Evolutionary conservation across 225 moss, liverwort and hornwort species (phyloP).

Genomic region (Marchantia polymorpha): DNA sequence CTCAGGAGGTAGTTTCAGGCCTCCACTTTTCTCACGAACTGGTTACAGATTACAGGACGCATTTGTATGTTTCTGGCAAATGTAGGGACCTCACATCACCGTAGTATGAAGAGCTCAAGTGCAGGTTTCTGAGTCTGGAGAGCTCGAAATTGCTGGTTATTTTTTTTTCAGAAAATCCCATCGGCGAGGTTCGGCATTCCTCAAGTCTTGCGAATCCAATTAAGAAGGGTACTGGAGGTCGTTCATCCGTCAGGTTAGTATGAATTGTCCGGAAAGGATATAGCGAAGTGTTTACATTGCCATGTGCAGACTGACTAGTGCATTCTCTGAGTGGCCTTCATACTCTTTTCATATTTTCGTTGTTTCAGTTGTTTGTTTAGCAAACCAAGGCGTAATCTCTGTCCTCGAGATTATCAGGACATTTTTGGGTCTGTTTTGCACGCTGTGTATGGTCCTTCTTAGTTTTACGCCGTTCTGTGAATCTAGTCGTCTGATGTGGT

Average conservation of each 20-base stretch:
- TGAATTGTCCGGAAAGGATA: neutral
- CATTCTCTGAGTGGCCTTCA: too few species aligned
- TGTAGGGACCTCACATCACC: neutral
- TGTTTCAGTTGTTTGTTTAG: too few species aligned
- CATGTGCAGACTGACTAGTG: too few species aligned
- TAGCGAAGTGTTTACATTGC: too few species aligned
- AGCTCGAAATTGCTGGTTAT: neutral
- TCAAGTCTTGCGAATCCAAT: conserved; percentile 39
- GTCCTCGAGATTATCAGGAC: too few species aligned
- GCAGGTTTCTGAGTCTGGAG: neutral
- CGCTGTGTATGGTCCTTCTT: too few species aligned
- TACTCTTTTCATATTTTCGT: too few species aligned
- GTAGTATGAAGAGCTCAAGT: neutral
- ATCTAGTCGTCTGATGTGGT: too few species aligned
- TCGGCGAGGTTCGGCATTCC: conserved; percentile 20
- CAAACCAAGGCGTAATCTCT: too few species aligned
- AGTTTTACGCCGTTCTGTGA: too few species aligned
- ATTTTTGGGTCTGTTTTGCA: too few species aligned
- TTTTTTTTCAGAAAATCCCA: neutral
- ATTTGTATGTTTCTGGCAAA: neutral
- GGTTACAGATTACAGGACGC: neutral
- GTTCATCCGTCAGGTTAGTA: conserved; percentile 83
- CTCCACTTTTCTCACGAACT: neutral
- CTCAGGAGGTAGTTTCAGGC: conserved; percentile 9
- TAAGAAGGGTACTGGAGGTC: conserved; percentile 83